Evolutionary conservation across 1,284 basidiomycete genomes (phyloP).

Genomic region (Gastroboletus turbinatus): DNA sequence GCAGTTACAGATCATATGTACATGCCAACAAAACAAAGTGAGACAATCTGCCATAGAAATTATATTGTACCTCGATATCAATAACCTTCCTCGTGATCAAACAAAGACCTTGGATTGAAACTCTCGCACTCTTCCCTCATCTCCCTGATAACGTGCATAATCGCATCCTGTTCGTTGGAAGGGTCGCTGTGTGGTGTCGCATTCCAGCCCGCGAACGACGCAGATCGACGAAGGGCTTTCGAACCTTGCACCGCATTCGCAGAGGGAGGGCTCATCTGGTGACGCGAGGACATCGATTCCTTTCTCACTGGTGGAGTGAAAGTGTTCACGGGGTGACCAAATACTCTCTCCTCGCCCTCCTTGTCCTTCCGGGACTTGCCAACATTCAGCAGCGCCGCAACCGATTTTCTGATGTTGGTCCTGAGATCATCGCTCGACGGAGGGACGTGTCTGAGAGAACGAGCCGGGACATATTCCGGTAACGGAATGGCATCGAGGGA

Average conservation of each 20-base stretch:
- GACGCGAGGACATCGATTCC: constrained; percentile 11
- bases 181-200: background rate
- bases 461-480: constrained; percentile 1
- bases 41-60: background rate
- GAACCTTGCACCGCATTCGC: background rate
- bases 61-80: constrained; percentile 1
- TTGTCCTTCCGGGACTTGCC: constrained; percentile 2
- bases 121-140: constrained; percentile 21
- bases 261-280: background rate
- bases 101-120: constrained; percentile 21
- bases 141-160: constrained; percentile 20
- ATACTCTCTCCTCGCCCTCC: constrained; percentile 3
- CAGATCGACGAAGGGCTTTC: constrained; percentile 26
- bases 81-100: constrained; percentile 13
- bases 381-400: constrained; percentile 9
- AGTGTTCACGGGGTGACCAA: constrained; percentile 17
- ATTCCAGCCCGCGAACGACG: constrained; percentile 22
- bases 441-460: constrained; percentile 11
- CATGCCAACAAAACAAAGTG: background rate
- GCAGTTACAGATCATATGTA: background rate
- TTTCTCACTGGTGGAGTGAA: constrained; percentile 15
- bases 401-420: constrained; percentile 1
- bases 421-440: constrained; percentile 5
- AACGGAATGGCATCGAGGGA: constrained; percentile 16
- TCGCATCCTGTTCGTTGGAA: background rate